Base-by-base conservation (phyloP, 2,329 filamentous ascomycete species). In the Ambrosiella beaveri region DNA sequence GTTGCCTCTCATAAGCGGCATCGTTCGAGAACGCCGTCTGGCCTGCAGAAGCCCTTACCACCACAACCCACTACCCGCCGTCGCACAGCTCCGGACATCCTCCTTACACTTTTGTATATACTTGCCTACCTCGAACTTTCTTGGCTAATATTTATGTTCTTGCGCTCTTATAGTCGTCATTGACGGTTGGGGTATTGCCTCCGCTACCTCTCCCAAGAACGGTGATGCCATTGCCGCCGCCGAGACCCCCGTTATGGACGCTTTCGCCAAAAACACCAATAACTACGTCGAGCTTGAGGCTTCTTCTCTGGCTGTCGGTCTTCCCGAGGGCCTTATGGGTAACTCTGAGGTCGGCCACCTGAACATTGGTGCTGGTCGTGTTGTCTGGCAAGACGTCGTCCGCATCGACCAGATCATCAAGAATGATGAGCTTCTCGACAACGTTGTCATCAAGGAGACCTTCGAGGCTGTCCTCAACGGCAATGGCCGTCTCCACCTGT, bases 331-430 rank as follows among this genome's bases (percentile, higher is more conserved):
- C 61, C 77, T 98, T 64, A 98, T 98, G 93, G 93, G 93, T 64
- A 98, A 98, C 78, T 95, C 88, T 65, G 93, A 98, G 73, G 93
- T 98, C 70, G 93, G 93, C 62, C 93, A 98, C 73, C 74, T 98
- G 75, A 98, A 98, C 78, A 97, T 98, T 70, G 93, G 93, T 66
- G 93, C 93, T 61, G 93, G 93, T 60, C 81, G 93, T 67, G 93
- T 98, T 62, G 93, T 98, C 66, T 98, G 93, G 93, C 93, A 98
- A 72, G 91, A 93, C 71, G 88, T 94, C 63, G 93, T 98, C 64
- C 86, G 93, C 66, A 98, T 98, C 73, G 93, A 96, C 71, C 85
- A 85, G 74, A 85, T 86, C 47, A 84, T 95, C 74, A 93, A 91
- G 79, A 88, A 89, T 66, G 81, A 80, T 63, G 81, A 94, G 71